These are phyloP conservation scores for Aureobasidium sp. DNA, from an alignment of 2,329 filamentous ascomycete species.

Conservation along the genomic window DNA sequence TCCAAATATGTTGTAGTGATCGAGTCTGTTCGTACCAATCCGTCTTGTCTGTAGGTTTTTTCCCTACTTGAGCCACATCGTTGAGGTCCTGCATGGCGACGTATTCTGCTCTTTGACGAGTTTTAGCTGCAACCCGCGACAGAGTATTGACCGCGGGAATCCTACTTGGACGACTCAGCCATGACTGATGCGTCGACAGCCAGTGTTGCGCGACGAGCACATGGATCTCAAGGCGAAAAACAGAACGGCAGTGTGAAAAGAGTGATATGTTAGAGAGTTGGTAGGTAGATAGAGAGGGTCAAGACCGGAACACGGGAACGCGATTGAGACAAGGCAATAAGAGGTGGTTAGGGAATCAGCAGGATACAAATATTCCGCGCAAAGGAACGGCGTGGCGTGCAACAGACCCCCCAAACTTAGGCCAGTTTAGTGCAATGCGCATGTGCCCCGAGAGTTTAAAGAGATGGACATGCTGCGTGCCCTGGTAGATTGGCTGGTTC, in stretches of 20 bases:
- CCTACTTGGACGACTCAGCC: constrained; percentile 2
- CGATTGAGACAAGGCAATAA: background rate
- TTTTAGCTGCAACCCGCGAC: background rate
- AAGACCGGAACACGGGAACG: background rate
- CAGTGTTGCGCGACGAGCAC: background rate
- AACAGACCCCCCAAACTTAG: background rate
- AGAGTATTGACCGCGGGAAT: background rate
- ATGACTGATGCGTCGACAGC: constrained; percentile 1
- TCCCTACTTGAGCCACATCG: background rate
- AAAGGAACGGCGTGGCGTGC: constrained; percentile 4
- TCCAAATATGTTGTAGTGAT: background rate
- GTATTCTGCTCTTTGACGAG: background rate
- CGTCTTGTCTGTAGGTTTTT: background rate
- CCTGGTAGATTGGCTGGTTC: background rate
- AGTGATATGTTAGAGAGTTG: background rate
- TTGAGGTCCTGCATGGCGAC: background rate
- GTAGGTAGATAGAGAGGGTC: background rate
- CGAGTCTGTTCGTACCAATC: background rate
- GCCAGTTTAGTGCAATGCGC: background rate
- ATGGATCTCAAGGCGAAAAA: background rate
- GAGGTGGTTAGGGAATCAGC: background rate
- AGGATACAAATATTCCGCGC: background rate
- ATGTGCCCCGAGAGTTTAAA: background rate
- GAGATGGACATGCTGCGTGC: background rate
- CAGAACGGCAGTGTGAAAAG: background rate